Conservation (phyloP, 1,139 yeast species). For the Nakaseomyces nivariensis region DNA sequence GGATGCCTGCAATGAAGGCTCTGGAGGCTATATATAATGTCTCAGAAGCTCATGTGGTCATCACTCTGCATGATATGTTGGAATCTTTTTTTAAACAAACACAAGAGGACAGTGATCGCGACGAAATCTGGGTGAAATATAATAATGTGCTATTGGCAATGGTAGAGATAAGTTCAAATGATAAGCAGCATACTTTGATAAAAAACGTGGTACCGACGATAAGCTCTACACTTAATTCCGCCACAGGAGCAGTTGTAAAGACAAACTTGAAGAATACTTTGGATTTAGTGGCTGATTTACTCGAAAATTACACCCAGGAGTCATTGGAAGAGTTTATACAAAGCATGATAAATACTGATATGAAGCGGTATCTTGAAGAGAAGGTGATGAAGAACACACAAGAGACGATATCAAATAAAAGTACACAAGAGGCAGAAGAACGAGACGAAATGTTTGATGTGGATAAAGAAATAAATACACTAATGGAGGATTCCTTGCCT, state of each 20-base stretch:
- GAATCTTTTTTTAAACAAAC: not conserved
- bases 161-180: not conserved
- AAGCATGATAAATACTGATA: not conserved
- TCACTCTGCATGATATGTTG: not conserved
- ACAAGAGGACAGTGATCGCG: not conserved
- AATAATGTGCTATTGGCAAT: not conserved
- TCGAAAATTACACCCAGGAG: not conserved
- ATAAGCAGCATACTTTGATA: not conserved
- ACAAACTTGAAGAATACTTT: not conserved
- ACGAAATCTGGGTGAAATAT: not conserved
- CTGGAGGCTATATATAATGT: slow-evolving; percentile 25
- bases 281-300: not conserved
- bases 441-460: not conserved
- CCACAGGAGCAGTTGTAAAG: not conserved
- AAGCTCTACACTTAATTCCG: not conserved
- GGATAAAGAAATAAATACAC: not conserved
- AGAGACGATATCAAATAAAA: not conserved
- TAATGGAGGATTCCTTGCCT: not conserved
- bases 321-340: not conserved
- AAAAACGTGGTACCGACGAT: not conserved
- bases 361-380: not conserved
- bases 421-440: not conserved
- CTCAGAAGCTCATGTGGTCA: slow-evolving; percentile 7
- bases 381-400: not conserved
- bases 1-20: slow-evolving; percentile 25